Base-by-base conservation (phyloP, 768 basidiomycete genomes). In the Sarcomyxa edulis region DNA sequence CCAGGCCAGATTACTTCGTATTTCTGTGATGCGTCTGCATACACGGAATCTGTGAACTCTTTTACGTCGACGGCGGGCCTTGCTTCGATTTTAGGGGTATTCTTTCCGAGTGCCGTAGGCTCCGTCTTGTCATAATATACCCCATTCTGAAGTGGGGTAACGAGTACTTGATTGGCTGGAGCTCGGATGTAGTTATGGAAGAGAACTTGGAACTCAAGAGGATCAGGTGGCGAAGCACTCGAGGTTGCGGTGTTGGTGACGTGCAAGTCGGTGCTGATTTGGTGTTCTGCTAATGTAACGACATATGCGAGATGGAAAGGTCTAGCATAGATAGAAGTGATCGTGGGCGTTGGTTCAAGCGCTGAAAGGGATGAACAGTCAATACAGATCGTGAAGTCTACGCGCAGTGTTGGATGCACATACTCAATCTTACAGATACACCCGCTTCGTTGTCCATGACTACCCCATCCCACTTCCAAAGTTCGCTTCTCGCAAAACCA, bases 131-230 rank as follows among this genome's bases (percentile, higher is more conserved):
- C 93, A 45, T 74, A 77, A 54, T 84, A 97, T 5, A 43, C 56
- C 12, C 81, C 53, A 21, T 80, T 72, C 50, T 79, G 69, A 23
- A 95, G 68, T 6, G 87, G 74, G 6, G 68, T 66, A 46, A 91
- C 67, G 3, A 72, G 58, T n/a, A 78, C 77, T 3, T 76, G 50
- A 43, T 72, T 59, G 11, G 80, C 61, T 31, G 84, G 77, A 31
- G 77, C 76, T 7, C 72, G 74, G 47, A 96, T 72, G 62, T 99
- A 99, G 34, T 78, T 92, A 61, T 99, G 96, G 38, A 99, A 72
- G 31, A 98, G 71, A 2, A 92, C 86, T 58, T 99, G 96, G 68
- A 95, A 98, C 54, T 84, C 78, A 27, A 97, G 71, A 4, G 53
- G 45, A 30, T 74, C 68, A 0, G 64, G 53, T n/a, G n/a, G n/a